phyloP scores from a whole-genome alignment of 2,329 filamentous ascomycete species.

The Pseudogymnoascus sp. region DNA sequence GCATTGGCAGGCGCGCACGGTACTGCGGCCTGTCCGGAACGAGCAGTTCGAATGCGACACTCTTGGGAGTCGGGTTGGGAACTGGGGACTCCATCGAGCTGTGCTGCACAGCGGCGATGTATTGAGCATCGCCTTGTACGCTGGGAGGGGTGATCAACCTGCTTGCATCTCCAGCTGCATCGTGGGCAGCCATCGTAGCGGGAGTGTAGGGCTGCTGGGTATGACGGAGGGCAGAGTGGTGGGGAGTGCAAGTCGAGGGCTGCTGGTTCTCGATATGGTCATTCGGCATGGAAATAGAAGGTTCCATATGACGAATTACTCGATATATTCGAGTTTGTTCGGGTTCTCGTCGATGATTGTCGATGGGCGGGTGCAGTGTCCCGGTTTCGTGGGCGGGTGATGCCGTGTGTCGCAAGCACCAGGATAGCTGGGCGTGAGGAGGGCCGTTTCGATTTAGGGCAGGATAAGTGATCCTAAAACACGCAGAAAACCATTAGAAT shows the following conservation, averaged over 20 bases:
- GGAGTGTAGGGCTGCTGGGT: constrained; percentile 15
- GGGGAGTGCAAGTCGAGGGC: constrained; percentile 4
- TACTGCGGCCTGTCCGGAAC: constrained; percentile 59
- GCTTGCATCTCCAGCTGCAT: constrained; percentile 14
- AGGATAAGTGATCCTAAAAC: not conserved
- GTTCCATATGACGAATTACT: constrained; percentile 15
- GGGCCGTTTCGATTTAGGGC: constrained; percentile 22
- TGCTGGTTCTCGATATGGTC: not conserved
- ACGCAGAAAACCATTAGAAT: not conserved
- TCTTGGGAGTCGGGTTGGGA: constrained; percentile 47
- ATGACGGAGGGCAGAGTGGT: constrained; percentile 19
- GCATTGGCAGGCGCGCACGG: constrained; percentile 70
- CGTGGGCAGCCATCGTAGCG: not conserved
- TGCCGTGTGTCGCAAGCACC: constrained; percentile 5
- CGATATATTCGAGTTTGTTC: not conserved
- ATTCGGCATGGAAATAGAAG: not conserved
- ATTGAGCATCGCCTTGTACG: constrained; percentile 18
- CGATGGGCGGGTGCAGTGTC: not conserved
- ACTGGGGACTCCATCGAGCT: constrained; percentile 24
- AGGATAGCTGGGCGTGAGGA: constrained; percentile 12
- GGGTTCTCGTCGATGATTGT: constrained; percentile 1
- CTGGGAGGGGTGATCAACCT: constrained; percentile 25
- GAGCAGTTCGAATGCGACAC: constrained; percentile 71
- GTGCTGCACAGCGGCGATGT: constrained; percentile 21
- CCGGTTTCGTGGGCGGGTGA: constrained; percentile 3